Evolutionary conservation across 257 asterid species (phyloP).

Genomic region (Solanum phureja): DNA sequence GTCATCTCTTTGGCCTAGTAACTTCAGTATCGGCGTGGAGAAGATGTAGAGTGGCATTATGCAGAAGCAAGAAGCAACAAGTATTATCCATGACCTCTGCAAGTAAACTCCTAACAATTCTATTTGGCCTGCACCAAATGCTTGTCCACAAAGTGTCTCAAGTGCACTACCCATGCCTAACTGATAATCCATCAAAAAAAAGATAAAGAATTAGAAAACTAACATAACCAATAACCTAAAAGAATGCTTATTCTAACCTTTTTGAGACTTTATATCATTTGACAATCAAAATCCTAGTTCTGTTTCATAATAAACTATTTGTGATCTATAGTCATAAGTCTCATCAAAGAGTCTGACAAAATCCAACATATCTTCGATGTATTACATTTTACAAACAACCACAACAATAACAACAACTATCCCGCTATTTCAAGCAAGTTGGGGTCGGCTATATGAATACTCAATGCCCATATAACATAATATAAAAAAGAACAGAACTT

Average conservation of each 20-base stretch:
- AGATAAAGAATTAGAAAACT: not conserved
- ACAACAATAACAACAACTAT: not conserved
- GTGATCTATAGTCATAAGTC: not conserved
- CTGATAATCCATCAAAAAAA: conserved; percentile 21
- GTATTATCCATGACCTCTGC: conserved; percentile 87
- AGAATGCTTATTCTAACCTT: not conserved
- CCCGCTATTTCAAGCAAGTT: not conserved
- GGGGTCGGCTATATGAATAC: not conserved
- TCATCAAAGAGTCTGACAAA: not conserved
- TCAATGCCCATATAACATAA: not conserved
- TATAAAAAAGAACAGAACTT: not conserved
- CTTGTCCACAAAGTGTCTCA: conserved; percentile 91
- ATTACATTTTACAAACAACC: not conserved
- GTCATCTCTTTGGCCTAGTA: conserved; percentile 67
- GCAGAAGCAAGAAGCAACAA: conserved; percentile 47
- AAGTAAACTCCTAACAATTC: conserved; percentile 72
- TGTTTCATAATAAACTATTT: not conserved
- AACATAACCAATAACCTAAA: not conserved
- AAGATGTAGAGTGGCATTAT: conserved; percentile 61
- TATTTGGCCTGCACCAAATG: conserved; percentile 85
- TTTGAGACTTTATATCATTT: not conserved
- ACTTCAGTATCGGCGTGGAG: conserved; percentile 49
- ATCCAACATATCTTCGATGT: not conserved
- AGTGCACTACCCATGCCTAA: conserved; percentile 97
- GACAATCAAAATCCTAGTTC: not conserved